Base-by-base conservation (phyloP, 768 basidiomycete genomes). In the Cystofilobasidium capitatum region DNA sequence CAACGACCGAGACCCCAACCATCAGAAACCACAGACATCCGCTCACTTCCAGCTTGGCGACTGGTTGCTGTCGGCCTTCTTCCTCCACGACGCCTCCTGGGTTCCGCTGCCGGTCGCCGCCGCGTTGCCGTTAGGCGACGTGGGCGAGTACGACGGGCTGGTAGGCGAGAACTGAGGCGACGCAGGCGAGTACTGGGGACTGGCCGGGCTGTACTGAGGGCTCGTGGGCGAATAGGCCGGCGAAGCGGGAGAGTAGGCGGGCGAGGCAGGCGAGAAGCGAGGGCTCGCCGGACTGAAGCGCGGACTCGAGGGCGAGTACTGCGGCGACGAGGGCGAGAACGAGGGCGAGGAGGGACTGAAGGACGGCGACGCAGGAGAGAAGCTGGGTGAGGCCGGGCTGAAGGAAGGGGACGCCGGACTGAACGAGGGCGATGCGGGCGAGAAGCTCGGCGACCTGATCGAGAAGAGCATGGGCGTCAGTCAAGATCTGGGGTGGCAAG, bases 251-350 rank as follows among this genome's bases (percentile, higher is more conserved):
- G 66, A 68, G 64, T 55, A 65, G 13, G 26, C 29, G 2, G 70
- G 70, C 22, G 55, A 60, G 2, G 74, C 72, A 17, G 73, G 74
- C n/a, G 73, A 72, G 65, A 89, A 94, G 17, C 88, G 87, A 9
- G 92, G 92, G 0, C 89, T 91, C 69, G 90, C 88, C 0, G 91
- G 91, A 70, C 87, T 88, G 76, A 88, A 90, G 35, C 84, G 83
- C 7, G 89, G 89, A 7, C 87, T 88, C 0, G 89, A 87, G 0
- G 88, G 89, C 1, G 89, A 91, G 81, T 75, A 77, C n/a, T 71
- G 61, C 22, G 91, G 74, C 31, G 71, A 72, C 16, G 74, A 73
- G 31, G 75, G 74, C 49, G 74, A 73, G 72, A 72, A 76, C 20
- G 74, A 62, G 2, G 61, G 59, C 7, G 62, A 60, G 6, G 58